Base-by-base conservation (phyloP, 169 alveolate species). In the Neospora caninum region DNA sequence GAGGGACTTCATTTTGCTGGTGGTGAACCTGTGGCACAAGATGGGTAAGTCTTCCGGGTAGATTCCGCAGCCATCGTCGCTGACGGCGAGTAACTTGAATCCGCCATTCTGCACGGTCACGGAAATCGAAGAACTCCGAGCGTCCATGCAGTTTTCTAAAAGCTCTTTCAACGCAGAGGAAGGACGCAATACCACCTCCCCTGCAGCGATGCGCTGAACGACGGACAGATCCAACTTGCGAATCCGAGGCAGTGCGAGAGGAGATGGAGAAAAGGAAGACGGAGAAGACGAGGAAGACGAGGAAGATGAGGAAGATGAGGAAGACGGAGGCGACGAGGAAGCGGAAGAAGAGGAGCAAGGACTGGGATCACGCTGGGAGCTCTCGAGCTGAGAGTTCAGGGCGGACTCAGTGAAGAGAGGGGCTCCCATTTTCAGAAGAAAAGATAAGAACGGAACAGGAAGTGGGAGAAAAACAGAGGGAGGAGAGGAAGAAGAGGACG, bases 61-160 rank as follows among this genome's bases (percentile, higher is more conserved):
- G 92, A 99, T 98, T 22, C 99, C 99, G 92, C 94, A 97, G 36
- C 99, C 99, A 95, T 99, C 97, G 96, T 99, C 99, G 64, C 97
- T 94, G 38, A 99, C 98, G 93, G 98, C 98, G 18, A 99, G 96
- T 64, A 97, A 96, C 91, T 97, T 98, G 67, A 99, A 91, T 22
- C 99, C 99, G 67, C 99, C 99, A 43, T 98, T 96, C 91, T 96
- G 96, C 89, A 98, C 78, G 80, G 97, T 96, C 22, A 99, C 96
- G 87, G 95, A 86, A 27, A 99, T 98, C 82, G 94, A 91, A 36
- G 97, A 96, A 29, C 99, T 96, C 64, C 98, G 98, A 20, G 99
- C 99, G 97, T 99, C 99, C 38, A 99, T 96, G 42, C 99, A 97
- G 96, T 99, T 99, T 95, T 99, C 99, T 13, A 99, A 94, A 54